Conservation (phyloP, 1,139 yeast genomes). For the Candida pseudoviswanathii region DNA sequence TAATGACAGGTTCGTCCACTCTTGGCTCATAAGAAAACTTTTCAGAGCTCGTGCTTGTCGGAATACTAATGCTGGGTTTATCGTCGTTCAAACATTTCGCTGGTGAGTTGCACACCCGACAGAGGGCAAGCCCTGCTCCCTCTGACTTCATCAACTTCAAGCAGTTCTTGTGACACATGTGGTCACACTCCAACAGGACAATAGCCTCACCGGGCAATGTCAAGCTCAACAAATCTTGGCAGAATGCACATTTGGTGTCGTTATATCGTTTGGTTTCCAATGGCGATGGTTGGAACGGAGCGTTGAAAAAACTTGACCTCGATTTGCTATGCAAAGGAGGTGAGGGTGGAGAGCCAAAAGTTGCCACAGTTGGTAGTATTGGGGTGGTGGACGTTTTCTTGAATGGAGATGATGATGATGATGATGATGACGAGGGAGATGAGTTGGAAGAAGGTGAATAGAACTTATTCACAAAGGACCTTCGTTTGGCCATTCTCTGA, state of each 20-base stretch:
- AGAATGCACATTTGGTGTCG: conserved; percentile 27
- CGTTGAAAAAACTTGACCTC: not conserved
- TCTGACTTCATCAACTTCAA: conserved; percentile 15
- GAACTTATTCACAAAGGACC: not conserved
- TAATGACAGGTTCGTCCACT: not conserved
- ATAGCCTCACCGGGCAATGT: conserved; percentile 25
- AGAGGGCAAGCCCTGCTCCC: not conserved
- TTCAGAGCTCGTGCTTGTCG: not conserved
- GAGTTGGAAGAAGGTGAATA: not conserved
- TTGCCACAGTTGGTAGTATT: not conserved
- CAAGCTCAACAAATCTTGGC: conserved; percentile 25
- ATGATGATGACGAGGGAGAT: not conserved
- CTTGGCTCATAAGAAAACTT: not conserved
- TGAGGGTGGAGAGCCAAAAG: conserved; percentile 1
- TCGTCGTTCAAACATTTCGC: not conserved
- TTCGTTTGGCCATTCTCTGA: not conserved
- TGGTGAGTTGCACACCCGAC: not conserved
- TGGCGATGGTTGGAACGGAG: conserved; percentile 6
- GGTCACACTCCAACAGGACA: conserved; percentile 30
- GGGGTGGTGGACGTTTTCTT: conserved; percentile 1
- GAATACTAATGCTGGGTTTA: not conserved
- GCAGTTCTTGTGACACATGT: conserved; percentile 34
- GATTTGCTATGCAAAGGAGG: not conserved
- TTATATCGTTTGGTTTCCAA: conserved; percentile 10
- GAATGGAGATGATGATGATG: not conserved